Evolutionary conservation across 2,329 filamentous ascomycete species (phyloP).

Genomic region (Xylariaceae sp.): DNA sequence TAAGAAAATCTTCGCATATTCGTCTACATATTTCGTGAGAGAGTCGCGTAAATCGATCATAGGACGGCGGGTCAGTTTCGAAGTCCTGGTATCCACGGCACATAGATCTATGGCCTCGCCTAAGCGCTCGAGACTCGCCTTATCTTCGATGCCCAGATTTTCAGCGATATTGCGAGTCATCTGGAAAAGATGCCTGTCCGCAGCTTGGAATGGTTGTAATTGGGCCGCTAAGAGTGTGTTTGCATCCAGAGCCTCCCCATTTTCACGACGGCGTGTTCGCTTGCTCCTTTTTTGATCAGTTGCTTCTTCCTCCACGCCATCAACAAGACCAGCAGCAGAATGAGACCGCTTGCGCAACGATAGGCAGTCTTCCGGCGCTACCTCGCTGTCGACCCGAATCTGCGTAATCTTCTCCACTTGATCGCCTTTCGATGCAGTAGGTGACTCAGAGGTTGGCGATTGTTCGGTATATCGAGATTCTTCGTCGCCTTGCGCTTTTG

Average conservation of each 20-base stretch:
- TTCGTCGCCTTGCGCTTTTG: constrained; percentile 17
- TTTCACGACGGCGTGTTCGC: constrained; percentile 57
- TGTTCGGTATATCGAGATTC: constrained; percentile 9
- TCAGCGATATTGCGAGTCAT: constrained; percentile 52
- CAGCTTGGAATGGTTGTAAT: constrained; percentile 52
- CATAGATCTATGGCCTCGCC: constrained; percentile 50
- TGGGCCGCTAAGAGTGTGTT: constrained; percentile 49
- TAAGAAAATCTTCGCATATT: constrained; percentile 48
- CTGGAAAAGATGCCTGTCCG: constrained; percentile 51
- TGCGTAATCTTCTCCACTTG: constrained; percentile 38
- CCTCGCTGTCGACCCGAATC: constrained; percentile 26
- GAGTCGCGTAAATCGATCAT: constrained; percentile 47
- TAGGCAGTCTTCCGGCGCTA: constrained; percentile 32
- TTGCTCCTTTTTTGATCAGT: constrained; percentile 59
- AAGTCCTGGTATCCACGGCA: constrained; percentile 45
- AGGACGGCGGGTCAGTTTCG: constrained; percentile 42
- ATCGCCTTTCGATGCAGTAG: constrained; percentile 29
- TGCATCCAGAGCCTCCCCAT: constrained; percentile 47
- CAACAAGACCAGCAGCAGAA: constrained; percentile 54
- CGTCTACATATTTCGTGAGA: constrained; percentile 48
- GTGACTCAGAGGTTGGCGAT: constrained; percentile 9
- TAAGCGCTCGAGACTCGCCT: constrained; percentile 40
- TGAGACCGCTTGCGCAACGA: constrained; percentile 56
- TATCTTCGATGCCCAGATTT: constrained; percentile 49
- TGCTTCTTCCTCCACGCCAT: constrained; percentile 52